A percentile compares a stretch with the other conserved stretches of the same genome.
Evolutionary conservation across 2,329 filamentous ascomycete species (phyloP).

Genomic region (Penicillium sp.): DNA sequence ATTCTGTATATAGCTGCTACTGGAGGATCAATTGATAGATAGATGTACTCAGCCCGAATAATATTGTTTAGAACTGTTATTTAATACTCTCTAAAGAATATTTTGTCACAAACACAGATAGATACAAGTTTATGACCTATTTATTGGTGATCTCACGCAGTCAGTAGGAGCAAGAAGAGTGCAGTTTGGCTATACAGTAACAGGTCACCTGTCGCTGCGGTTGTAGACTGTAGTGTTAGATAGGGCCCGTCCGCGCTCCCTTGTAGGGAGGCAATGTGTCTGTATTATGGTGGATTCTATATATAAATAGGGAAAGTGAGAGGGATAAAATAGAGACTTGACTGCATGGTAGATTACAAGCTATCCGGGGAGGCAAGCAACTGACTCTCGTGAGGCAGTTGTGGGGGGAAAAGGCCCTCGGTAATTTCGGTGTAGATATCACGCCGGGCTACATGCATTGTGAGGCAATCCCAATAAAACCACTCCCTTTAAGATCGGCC

Average conservation of each 20-base stretch:
- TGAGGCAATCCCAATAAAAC: too few species aligned
- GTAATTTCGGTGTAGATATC: neutral
- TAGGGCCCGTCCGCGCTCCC: neutral
- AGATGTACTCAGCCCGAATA: too few species aligned
- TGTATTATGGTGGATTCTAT: neutral
- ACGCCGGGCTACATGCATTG: too few species aligned
- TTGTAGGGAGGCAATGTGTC: slow-evolving; percentile 1
- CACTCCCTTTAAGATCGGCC: too few species aligned
- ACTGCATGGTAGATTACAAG: neutral
- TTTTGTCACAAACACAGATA: too few species aligned
- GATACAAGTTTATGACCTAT: too few species aligned
- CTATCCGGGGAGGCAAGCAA: neutral
- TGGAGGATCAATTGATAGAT: too few species aligned
- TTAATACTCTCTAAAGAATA: too few species aligned
- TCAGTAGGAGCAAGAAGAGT: neutral
- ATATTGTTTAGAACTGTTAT: too few species aligned
- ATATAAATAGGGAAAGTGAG: neutral
- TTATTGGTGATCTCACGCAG: neutral
- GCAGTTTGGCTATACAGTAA: neutral
- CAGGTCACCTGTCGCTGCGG: neutral
- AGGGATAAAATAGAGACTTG: neutral
- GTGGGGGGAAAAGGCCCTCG: neutral
- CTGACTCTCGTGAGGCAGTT: neutral
- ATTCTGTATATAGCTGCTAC: too few species aligned
- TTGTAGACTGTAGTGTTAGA: neutral